phyloP scores from a whole-genome alignment of 2,329 filamentous ascomycete genomes.

The Epichloe gansuensis region DNA sequence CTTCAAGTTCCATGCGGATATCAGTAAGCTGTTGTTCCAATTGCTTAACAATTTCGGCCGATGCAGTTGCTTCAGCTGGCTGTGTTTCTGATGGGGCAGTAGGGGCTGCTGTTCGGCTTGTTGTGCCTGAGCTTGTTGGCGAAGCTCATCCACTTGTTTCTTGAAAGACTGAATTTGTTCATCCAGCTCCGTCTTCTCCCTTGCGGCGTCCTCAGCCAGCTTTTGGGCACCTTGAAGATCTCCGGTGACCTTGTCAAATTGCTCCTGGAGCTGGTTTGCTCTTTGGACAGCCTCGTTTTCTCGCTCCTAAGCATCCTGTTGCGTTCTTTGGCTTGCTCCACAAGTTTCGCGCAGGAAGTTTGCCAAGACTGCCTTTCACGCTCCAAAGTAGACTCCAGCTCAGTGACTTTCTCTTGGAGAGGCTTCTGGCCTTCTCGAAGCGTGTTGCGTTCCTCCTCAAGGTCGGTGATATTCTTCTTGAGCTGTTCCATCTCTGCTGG shows the following conservation, averaged over 20 bases:
- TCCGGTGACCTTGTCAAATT: slow-evolving; percentile 33
- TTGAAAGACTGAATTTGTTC: slow-evolving; percentile 32
- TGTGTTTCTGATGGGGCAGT: background rate
- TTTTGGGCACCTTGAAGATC: slow-evolving; percentile 43
- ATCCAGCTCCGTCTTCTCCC: slow-evolving; percentile 25
- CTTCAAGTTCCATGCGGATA: slow-evolving; percentile 50
- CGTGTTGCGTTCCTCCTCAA: slow-evolving; percentile 53
- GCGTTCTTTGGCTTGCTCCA: slow-evolving; percentile 52
- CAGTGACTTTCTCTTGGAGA: slow-evolving; percentile 41
- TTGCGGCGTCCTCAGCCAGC: slow-evolving; percentile 19
- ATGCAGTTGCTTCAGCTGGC: slow-evolving; percentile 25
- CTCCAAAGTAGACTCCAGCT: slow-evolving; percentile 39
- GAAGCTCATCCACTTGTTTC: slow-evolving; percentile 27
- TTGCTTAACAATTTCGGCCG: slow-evolving; percentile 33
- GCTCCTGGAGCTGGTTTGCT: slow-evolving; percentile 39
- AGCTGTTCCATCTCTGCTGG: slow-evolving; percentile 85
- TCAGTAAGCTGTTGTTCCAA: slow-evolving; percentile 38
- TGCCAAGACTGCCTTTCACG: slow-evolving; percentile 43
- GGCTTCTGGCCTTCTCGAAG: slow-evolving; percentile 37
- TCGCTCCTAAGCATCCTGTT: slow-evolving; percentile 42
- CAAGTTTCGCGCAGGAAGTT: slow-evolving; percentile 38
- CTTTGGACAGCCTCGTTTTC: slow-evolving; percentile 40
- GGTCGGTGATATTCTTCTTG: slow-evolving; percentile 58
- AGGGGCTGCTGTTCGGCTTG: slow-evolving; percentile 15
- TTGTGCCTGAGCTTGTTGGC: slow-evolving; percentile 19